These are phyloP conservation scores for Ophiorrhiza pumila DNA, from an alignment of 257 asterid species.

Conservation along the genomic window DNA sequence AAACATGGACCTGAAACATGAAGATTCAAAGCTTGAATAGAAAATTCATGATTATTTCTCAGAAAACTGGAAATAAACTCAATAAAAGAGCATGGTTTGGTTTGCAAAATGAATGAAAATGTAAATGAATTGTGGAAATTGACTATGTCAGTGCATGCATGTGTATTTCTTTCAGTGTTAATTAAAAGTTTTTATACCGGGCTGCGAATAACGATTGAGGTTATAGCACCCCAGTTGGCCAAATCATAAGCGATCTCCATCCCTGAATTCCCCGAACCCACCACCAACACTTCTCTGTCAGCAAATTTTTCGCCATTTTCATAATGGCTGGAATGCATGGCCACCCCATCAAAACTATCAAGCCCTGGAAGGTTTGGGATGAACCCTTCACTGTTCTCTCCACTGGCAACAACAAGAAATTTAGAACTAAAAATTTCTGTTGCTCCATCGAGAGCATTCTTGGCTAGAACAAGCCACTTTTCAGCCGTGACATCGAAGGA, in stretches of 20 bases:
- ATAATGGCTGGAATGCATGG: slow-evolving; percentile 40
- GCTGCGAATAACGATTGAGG: slow-evolving; percentile 48
- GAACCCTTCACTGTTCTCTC: slow-evolving; percentile 43
- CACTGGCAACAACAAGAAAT: slow-evolving; percentile 51
- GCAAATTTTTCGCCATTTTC: slow-evolving; percentile 26
- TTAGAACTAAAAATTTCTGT: slow-evolving; percentile 23
- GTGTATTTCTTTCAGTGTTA: too few relatives aligned
- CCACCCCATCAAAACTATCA: slow-evolving; percentile 32
- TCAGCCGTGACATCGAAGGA: background rate
- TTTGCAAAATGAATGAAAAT: too few relatives aligned
- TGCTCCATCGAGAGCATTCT: background rate
- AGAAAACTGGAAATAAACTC: background rate
- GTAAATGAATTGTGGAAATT: background rate
- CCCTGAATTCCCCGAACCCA: slow-evolving; percentile 73
- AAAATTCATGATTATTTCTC: background rate
- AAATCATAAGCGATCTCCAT: slow-evolving; percentile 70
- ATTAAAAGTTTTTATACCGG: too few relatives aligned
- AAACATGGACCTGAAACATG: slow-evolving; percentile 44
- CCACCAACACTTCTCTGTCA: slow-evolving; percentile 36
- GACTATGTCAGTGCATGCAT: too few relatives aligned
- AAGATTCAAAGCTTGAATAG: background rate
- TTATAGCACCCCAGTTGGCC: slow-evolving; percentile 33
- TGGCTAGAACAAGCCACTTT: slow-evolving; percentile 34
- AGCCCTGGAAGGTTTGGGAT: slow-evolving; percentile 37
- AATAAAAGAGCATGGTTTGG: background rate